A percentile compares a stretch with the other conserved stretches of the same genome.
These are phyloP conservation scores for Prunus fruticosa DNA, from an alignment of 306 rosid genomes.

Conservation along the genomic window DNA sequence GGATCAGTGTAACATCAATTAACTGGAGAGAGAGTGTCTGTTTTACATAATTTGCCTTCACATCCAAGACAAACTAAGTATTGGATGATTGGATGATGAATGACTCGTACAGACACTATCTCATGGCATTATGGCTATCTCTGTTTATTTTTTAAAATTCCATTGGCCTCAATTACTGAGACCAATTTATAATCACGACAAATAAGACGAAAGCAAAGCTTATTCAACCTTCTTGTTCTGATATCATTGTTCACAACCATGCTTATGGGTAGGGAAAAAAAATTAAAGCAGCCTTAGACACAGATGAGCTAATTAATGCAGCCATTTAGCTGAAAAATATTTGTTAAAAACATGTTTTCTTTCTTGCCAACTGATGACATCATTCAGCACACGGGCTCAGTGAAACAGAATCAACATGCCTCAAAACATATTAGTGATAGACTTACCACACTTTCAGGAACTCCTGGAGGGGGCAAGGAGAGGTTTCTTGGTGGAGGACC, in stretches of 20 bases:
- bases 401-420: neutral
- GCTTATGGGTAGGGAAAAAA: neutral
- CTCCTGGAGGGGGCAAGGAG: constrained; percentile 85
- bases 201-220: neutral
- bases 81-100: neutral
- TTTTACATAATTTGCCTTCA: neutral
- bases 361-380: neutral
- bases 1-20: constrained; percentile 12
- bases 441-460: constrained; percentile 96
- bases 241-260: neutral
- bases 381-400: neutral
- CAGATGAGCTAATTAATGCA: neutral
- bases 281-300: neutral
- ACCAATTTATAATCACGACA: neutral
- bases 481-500: constrained; percentile 83
- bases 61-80: neutral
- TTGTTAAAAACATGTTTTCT: neutral
- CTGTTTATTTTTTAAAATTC: neutral
- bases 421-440: neutral
- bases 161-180: neutral
- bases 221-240: neutral
- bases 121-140: neutral
- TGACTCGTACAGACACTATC: neutral
- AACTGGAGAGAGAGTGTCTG: neutral
- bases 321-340: neutral